phyloP scores from a whole-genome alignment of 164 flowering plant species.

The Aristolochia fimbriata region DNA sequence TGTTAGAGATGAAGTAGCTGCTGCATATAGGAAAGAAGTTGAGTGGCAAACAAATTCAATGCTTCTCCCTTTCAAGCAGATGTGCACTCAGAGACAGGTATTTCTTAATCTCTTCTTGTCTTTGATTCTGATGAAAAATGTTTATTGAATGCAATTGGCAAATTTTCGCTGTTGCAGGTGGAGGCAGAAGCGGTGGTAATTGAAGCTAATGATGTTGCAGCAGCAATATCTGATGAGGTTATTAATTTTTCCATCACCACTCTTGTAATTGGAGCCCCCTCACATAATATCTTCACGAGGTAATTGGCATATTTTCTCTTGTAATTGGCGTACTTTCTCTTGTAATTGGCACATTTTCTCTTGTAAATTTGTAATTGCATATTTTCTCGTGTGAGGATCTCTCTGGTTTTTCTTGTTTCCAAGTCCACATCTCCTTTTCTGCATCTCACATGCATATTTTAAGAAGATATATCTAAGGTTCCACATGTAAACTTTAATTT shows the following conservation, averaged over 20 bases:
- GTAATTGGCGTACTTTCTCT: too few relatives aligned
- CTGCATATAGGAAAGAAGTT: constrained; percentile 53
- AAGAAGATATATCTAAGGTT: too few relatives aligned
- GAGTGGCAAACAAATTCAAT: constrained; percentile 46
- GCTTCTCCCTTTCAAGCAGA: constrained; percentile 54
- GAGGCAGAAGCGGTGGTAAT: constrained; percentile 42
- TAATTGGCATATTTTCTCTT: too few relatives aligned
- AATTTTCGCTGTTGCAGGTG: constrained; percentile 30
- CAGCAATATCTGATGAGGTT: constrained; percentile 51
- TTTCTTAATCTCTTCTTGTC: neutral
- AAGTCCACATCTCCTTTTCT: too few relatives aligned
- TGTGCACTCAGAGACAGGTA: constrained; percentile 51
- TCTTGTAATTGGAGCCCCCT: constrained; percentile 74
- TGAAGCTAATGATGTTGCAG: constrained; percentile 68
- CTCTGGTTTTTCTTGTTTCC: too few relatives aligned
- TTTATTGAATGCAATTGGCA: neutral
- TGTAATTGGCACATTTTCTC: too few relatives aligned
- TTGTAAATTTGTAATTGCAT: too few relatives aligned
- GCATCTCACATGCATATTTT: too few relatives aligned
- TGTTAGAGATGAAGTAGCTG: constrained; percentile 65
- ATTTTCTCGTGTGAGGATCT: too few relatives aligned
- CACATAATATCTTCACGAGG: constrained; percentile 53
- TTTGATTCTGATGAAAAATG: neutral
- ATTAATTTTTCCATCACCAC: constrained; percentile 23
- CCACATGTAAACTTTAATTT: too few relatives aligned